Conservation (phyloP, 2,329 filamentous ascomycete genomes). For the Xylariaceae sp. region DNA sequence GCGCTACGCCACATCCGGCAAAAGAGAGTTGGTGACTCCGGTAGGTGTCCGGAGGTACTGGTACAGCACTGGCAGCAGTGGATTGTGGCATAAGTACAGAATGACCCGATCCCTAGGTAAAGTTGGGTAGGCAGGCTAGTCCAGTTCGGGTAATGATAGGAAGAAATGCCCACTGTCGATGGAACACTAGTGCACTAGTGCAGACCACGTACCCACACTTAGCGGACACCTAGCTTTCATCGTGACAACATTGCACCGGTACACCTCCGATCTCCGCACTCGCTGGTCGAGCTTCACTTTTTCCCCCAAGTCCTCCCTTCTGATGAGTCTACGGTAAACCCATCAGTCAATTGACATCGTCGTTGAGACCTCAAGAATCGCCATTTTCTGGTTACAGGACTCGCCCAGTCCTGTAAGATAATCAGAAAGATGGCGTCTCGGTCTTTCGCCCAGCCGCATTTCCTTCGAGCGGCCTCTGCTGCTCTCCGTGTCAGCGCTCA, state of each 20-base stretch:
- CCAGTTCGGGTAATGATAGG: too few relatives aligned
- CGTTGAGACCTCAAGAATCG: constrained; percentile 21
- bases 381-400: constrained; percentile 27
- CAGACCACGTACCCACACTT: neutral
- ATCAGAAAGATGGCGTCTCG: constrained; percentile 32
- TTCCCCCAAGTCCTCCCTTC: constrained; percentile 9
- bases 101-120: too few relatives aligned
- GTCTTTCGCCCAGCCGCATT: constrained; percentile 25
- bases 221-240: neutral
- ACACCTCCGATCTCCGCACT: constrained; percentile 27
- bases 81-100: too few relatives aligned
- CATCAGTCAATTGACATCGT: constrained; percentile 21
- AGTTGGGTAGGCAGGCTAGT: too few relatives aligned
- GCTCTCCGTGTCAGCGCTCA: constrained; percentile 20
- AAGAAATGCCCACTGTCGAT: neutral
- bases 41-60: too few relatives aligned
- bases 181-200: neutral
- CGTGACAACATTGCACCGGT: neutral
- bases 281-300: constrained; percentile 8
- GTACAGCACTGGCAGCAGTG: too few relatives aligned
- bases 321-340: constrained; percentile 22
- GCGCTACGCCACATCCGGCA: too few relatives aligned
- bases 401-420: constrained; percentile 25
- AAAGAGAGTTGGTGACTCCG: too few relatives aligned
- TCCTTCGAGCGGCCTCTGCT: constrained; percentile 25